Conservation (phyloP, 2,329 filamentous ascomycete species). For the Aspergillus sp. region DNA sequence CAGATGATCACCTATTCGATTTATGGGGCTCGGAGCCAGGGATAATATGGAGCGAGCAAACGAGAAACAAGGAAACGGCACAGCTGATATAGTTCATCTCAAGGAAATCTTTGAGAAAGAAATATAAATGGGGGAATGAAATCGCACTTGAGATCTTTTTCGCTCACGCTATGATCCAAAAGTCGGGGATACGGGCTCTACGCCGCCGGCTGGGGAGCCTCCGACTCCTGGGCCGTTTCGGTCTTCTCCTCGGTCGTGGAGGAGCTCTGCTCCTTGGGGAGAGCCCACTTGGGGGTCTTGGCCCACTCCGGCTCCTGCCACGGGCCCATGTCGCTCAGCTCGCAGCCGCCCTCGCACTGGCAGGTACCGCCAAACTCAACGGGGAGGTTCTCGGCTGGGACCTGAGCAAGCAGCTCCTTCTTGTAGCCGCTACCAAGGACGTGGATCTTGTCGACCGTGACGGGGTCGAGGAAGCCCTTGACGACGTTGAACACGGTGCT, state of each 20-base stretch:
- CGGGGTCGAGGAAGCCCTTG: slow-evolving; percentile 93
- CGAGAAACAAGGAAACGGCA: background rate
- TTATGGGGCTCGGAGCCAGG: background rate
- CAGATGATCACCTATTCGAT: slow-evolving; percentile 4
- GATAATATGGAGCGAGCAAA: background rate
- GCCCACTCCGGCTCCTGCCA: slow-evolving; percentile 61
- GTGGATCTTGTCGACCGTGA: slow-evolving; percentile 95
- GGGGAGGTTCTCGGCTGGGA: slow-evolving; percentile 87
- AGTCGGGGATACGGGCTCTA: slow-evolving; percentile 22
- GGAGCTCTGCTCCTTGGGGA: slow-evolving; percentile 24
- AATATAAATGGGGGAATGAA: slow-evolving; percentile 6
- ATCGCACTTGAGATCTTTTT: slow-evolving; percentile 10
- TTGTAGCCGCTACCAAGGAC: slow-evolving; percentile 80
- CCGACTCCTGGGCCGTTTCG: slow-evolving; percentile 19
- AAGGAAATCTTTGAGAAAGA: slow-evolving; percentile 8
- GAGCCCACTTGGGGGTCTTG: slow-evolving; percentile 44
- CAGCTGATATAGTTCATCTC: slow-evolving; percentile 4
- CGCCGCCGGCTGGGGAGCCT: slow-evolving; percentile 27
- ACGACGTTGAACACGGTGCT: slow-evolving; percentile 78
- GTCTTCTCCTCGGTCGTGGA: slow-evolving; percentile 28
- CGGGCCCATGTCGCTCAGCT: slow-evolving; percentile 83
- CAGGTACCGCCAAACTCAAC: slow-evolving; percentile 81
- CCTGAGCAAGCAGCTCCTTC: slow-evolving; percentile 77
- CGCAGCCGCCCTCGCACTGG: slow-evolving; percentile 77
- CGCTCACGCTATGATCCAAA: slow-evolving; percentile 21